phyloP scores from a whole-genome alignment of 1,139 yeast genomes.

The Petasospora rhodanensis region DNA sequence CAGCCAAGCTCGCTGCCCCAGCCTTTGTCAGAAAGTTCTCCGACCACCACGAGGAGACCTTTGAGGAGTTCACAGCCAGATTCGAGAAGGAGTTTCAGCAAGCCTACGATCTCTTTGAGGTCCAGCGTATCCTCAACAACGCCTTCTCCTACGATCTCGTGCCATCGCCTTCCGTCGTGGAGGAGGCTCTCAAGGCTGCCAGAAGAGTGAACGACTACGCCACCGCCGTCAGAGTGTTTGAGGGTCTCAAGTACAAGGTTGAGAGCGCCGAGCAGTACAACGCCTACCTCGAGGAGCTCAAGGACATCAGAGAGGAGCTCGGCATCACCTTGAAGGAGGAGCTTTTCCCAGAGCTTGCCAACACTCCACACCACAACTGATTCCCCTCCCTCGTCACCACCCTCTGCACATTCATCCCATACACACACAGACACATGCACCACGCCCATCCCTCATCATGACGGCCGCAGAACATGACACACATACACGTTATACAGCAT shows the following conservation, averaged over 20 bases:
- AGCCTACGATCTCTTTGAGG: constrained; percentile 97
- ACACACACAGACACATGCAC: constrained; percentile 2
- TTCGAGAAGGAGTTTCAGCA: constrained; percentile 96
- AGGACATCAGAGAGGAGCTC: constrained; percentile 85
- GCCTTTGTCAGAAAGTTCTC: constrained; percentile 57
- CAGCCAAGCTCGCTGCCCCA: constrained; percentile 26
- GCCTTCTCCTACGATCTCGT: constrained; percentile 97
- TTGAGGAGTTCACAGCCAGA: constrained; percentile 86
- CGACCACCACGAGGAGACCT: constrained; percentile 75
- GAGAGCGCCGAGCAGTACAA: constrained; percentile 90
- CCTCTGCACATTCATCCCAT: background rate
- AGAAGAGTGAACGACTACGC: constrained; percentile 99
- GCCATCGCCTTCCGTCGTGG: constrained; percentile 95
- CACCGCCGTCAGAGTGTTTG: constrained; percentile 97
- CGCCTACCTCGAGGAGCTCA: constrained; percentile 93
- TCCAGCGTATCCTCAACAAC: constrained; percentile 90
- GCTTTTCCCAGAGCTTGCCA: constrained; percentile 48
- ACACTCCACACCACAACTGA: constrained; percentile 23
- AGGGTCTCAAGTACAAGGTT: constrained; percentile 89
- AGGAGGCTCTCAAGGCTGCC: constrained; percentile 95
- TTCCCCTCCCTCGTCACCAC: background rate
- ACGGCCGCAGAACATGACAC: no score
- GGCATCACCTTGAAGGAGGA: constrained; percentile 95
- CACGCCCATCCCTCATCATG: background rate
- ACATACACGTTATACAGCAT: no score